Base-by-base conservation (phyloP, 1,284 basidiomycete genomes). In the Naganishia cerealis region DNA sequence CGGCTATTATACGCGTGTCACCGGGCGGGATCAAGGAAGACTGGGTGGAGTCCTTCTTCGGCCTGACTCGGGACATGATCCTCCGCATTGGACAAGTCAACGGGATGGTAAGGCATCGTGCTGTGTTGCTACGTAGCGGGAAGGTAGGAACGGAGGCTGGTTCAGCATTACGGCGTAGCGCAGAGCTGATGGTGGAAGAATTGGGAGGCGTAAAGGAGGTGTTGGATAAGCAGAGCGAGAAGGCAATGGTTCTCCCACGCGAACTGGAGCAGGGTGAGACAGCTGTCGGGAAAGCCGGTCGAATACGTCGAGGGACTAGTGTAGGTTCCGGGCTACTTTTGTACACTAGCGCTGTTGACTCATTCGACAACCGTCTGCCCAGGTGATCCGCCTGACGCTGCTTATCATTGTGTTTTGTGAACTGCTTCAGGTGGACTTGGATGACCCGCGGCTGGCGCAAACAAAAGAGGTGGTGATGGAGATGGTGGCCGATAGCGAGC, bases 31-130 rank as follows among this genome's bases (percentile, higher is more conserved):
- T 66, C 13, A 66, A 18, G 40, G 26, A 53, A 16, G 61, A 73
- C 40, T 73, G 72, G 72, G 70, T 73, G 26, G 72, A 73, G 63
- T 57, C 66, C 5, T 73, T 73, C 29, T 66, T 72, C 46, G 72
- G 72, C 13, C 59, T 70, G 24, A 67, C 70, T 7, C 68, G 72
- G 16, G 59, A 62, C 6, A 68, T 70, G 39, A 69, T 73, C 68
- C 48, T 57, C 40, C 52, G 67, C 21, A 50, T 72, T 48, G 70
- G 67, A 16, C 57, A 58, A 5, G 71, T 73, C 15, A 71, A 69
- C 50, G 56, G 59, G 53, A 57, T 73, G 40, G 69, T 73, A 21
- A 57, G 59, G 24, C 57, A 65, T 16, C 71, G 67, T 16, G 63
- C 67, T 8, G 53, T 24, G 42, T 21, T 66, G 5, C 40, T 63